phyloP scores from a whole-genome alignment of 768 basidiomycete genomes.

The Tulasnella sp. region DNA sequence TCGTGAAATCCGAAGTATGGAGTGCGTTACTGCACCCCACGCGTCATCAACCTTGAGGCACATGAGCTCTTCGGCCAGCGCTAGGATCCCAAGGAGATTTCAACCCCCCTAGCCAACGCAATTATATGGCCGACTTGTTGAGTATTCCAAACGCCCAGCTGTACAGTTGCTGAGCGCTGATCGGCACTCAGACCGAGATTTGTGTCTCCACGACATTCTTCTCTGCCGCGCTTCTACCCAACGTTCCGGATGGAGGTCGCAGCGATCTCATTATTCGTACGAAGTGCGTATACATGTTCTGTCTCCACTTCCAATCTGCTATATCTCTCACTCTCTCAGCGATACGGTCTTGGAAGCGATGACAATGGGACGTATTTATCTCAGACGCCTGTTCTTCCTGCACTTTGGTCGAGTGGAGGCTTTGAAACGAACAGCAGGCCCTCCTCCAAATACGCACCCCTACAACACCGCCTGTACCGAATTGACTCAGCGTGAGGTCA shows the following conservation, averaged over 20 bases:
- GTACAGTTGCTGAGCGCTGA: background rate
- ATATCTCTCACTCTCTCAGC: background rate
- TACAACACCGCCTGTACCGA: background rate
- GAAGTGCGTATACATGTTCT: background rate
- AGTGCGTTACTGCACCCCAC: background rate
- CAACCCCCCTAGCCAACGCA: background rate
- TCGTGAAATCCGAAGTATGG: background rate
- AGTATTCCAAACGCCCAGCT: background rate
- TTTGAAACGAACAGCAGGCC: constrained; percentile 63
- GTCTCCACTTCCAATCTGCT: no score
- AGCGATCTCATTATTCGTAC: background rate
- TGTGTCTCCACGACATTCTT: constrained; percentile 1
- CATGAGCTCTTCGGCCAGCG: background rate
- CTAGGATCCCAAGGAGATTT: no score
- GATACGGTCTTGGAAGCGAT: constrained; percentile 74
- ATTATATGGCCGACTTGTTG: background rate
- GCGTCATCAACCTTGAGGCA: background rate
- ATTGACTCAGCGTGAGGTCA: constrained; percentile 2
- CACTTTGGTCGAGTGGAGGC: constrained; percentile 80
- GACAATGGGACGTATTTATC: constrained; percentile 67
- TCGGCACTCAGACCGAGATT: background rate
- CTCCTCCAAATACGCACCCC: constrained; percentile 12
- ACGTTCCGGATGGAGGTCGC: background rate
- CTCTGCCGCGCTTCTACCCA: background rate
- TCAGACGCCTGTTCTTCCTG: constrained; percentile 77